Evolutionary conservation across 352 stramenopile species (phyloP), one percentile per base, ranked within the genome.

Genomic region (Phytophthora melonis): DNA sequence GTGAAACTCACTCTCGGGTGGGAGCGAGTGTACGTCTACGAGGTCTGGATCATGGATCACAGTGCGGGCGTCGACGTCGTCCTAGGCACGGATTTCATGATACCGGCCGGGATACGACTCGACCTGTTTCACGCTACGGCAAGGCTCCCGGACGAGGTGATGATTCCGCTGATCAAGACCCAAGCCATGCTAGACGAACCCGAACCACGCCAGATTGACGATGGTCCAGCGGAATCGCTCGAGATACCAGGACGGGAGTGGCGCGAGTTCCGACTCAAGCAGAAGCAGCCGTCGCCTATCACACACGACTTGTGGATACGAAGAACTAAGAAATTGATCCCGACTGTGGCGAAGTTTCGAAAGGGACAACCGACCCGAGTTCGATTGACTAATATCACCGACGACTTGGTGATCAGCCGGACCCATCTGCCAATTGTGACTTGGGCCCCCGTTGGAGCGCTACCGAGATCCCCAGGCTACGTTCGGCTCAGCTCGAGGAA

Each of bases 271-370:
- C n/a, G n/a, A 6, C n/a, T 67, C 13, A n/a, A 21, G 34, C 59
- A n/a, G 11, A 19, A 50, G 18, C 18, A 21, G 36, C 59, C 59
- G 4, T 5, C 59, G 1, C 1, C n/a, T n/a, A 14, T 16, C 2
- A 62, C 53, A 18, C 39, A 69, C 16, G 62, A 57, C 1, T 1
- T 69, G 3, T 69, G 47, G 61, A 43, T 68, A 16, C 49, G 61
- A n/a, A 19, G 32, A 3, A 59, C 50, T 1, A 16, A 16, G 13
- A 11, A 9, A 5, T 5, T 60, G 6, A n/a, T 68, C 0, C 61
- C 61, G 23, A 60, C 63, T 1, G 53, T 63, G 5, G 56, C 53
- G 36, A 45, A 5, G 11, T 63, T 36, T 56, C 32, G 21, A 1
- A 9, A 13, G 3, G 25, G 39, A 0, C 6, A 14, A 13, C 63